Evolutionary conservation across 2,329 filamentous ascomycete genomes (phyloP), one percentile per base, ranked within the genome.

Genomic region (Endothia cerciana): DNA sequence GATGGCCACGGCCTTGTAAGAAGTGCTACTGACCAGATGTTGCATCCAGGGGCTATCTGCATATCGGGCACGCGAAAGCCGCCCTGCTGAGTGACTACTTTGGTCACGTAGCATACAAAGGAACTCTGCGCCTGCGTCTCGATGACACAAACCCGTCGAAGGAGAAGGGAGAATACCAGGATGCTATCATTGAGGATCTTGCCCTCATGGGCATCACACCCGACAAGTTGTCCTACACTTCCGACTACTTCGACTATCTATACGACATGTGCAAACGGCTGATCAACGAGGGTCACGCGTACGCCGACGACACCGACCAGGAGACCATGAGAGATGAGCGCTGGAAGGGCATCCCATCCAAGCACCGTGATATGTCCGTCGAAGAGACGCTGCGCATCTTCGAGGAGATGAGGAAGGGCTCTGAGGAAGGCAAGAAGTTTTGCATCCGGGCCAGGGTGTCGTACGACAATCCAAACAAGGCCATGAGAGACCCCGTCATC

Each of bases 131-230:
- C 67, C 87, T 98, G 60, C 91, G 95, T 67, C 95, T 99, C 74
- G 95, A 99, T 76, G 95, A 99, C 75, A 99, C 95, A 65, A 99
- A 99, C 80, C 95, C 95, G 8, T 89, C 91, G 67, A 98, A 98
- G 78, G 95, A 99, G 84, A 97, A 97, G 82, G 89, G 94, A 77
- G 95, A 98, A 81, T 99, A 90, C 77, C 90, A 98, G 77, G 93
- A 98, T 79, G 87, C 93, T 5, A 99, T 99, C 69, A 83, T 97
- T 47, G 91, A 97, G 81, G 95, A 99, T 78, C 86, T 97, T 60
- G 88, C 89, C 60, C 85, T 98, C 62, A 93, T 99, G 85, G 94
- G 94, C 38, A 92, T 99, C 78, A 92, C 91, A 79, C 92, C 94
- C 28, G 94, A 97, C 78, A 86, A 86, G 70, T 85, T 94, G 66